phyloP scores from a whole-genome alignment of 371 early-diverging fungal genomes.

The Mucor ambiguus region DNA sequence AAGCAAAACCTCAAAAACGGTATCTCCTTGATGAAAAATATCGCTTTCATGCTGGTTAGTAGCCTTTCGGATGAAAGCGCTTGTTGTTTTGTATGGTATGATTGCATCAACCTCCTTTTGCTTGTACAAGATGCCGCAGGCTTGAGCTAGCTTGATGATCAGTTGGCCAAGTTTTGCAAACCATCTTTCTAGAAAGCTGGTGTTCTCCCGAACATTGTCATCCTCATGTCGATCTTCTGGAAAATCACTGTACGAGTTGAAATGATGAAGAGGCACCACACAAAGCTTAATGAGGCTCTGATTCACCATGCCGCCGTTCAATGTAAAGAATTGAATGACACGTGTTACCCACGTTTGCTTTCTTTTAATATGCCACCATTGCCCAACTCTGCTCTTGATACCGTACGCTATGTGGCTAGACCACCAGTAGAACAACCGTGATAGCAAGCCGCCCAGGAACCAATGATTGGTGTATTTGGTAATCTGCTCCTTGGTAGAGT shows the following conservation, averaged over 20 bases:
- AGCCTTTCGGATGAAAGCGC: constrained; percentile 5
- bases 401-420: not conserved
- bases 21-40: constrained; percentile 20
- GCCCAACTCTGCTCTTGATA: not conserved
- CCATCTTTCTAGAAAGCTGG: not conserved
- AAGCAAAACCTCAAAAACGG: constrained; percentile 10
- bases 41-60: constrained; percentile 4
- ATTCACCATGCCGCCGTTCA: not conserved
- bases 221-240: constrained; percentile 6
- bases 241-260: constrained; percentile 11
- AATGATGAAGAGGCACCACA: constrained; percentile 13
- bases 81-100: not conserved
- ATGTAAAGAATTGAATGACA: not conserved
- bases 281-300: not conserved
- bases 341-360: not conserved
- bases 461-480: not conserved
- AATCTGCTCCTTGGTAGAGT: constrained; percentile 12
- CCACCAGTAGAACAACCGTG: not conserved
- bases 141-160: too few relatives aligned
- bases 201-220: not conserved
- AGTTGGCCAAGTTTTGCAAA: not conserved
- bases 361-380: not conserved
- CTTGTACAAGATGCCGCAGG: not conserved
- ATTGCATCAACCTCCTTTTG: not conserved
- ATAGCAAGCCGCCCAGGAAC: not conserved